Evolutionary conservation across 495 filamentous ascomycete species (phyloP).

Genomic region (Aspergillus panamensis): DNA sequence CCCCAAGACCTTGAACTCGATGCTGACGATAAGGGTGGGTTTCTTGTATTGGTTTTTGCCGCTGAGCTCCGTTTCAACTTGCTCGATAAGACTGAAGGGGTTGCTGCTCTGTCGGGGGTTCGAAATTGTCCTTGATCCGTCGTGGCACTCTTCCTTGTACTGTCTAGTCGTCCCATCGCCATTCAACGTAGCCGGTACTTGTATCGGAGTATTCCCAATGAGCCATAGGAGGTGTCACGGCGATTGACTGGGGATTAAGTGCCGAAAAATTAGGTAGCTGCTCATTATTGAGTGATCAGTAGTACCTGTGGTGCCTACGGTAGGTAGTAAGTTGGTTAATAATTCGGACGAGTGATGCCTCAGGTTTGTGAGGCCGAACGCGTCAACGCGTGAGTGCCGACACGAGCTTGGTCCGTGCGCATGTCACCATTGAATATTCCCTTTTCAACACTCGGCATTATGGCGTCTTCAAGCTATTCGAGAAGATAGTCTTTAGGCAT

Average conservation of each 20-base stretch:
- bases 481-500: too few species aligned
- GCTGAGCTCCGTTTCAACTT: slow-evolving; percentile 14
- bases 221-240: not conserved
- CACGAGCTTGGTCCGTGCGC: too few species aligned
- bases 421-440: too few species aligned
- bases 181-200: slow-evolving; percentile 5
- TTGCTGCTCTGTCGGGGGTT: slow-evolving; percentile 29
- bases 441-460: too few species aligned
- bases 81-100: slow-evolving; percentile 15
- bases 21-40: slow-evolving; percentile 25
- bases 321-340: too few species aligned
- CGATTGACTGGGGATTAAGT: slow-evolving; percentile 19
- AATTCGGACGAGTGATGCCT: too few species aligned
- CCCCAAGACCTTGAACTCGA: slow-evolving; percentile 24
- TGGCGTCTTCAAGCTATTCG: too few species aligned
- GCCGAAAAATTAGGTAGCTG: slow-evolving; percentile 2
- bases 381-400: too few species aligned
- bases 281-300: slow-evolving; percentile 3
- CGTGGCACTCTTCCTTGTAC: slow-evolving; percentile 18
- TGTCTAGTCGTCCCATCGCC: slow-evolving; percentile 37
- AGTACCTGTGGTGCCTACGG: too few species aligned
- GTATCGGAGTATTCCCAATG: not conserved
- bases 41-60: slow-evolving; percentile 17
- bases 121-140: slow-evolving; percentile 21
- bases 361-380: too few species aligned